phyloP scores from a whole-genome alignment of 176 grass and related monocot genomes.

The Melocanna baccifera region DNA sequence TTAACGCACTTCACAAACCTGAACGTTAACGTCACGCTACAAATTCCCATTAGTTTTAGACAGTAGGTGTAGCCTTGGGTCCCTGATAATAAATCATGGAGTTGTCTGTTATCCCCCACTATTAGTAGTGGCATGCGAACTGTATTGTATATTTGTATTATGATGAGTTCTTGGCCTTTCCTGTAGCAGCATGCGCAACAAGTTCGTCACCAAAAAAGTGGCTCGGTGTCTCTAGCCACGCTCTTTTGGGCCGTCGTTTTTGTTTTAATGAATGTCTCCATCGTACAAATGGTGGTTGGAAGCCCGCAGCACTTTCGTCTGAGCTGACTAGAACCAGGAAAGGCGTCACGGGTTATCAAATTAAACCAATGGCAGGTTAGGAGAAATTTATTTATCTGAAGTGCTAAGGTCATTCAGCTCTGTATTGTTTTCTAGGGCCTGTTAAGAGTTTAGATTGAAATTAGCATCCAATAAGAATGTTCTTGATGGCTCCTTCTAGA shows the following conservation, averaged over 20 bases:
- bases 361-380: not conserved
- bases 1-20: not conserved
- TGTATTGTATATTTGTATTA: not conserved
- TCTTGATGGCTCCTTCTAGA: not conserved
- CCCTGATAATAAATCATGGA: constrained; percentile 18
- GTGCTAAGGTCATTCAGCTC: constrained; percentile 7
- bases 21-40: not conserved
- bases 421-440: not conserved
- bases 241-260: not conserved
- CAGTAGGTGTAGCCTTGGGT: not conserved
- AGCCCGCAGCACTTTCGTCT: not conserved
- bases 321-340: constrained; percentile 8
- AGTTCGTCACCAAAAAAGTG: constrained; percentile 11
- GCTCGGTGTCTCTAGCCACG: not conserved
- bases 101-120: not conserved
- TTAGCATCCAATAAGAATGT: not conserved
- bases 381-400: not conserved
- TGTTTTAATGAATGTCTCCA: not conserved
- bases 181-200: not conserved
- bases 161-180: constrained; percentile 23
- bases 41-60: constrained; percentile 3
- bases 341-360: not conserved
- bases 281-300: constrained; percentile 7
- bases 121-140: constrained; percentile 21
- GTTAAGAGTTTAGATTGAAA: not conserved